Percentiles rank a stretch among this genome's conserved stretches.
phyloP scores from a whole-genome alignment of 2,329 filamentous ascomycete genomes.

The Graphilbum sp. region DNA sequence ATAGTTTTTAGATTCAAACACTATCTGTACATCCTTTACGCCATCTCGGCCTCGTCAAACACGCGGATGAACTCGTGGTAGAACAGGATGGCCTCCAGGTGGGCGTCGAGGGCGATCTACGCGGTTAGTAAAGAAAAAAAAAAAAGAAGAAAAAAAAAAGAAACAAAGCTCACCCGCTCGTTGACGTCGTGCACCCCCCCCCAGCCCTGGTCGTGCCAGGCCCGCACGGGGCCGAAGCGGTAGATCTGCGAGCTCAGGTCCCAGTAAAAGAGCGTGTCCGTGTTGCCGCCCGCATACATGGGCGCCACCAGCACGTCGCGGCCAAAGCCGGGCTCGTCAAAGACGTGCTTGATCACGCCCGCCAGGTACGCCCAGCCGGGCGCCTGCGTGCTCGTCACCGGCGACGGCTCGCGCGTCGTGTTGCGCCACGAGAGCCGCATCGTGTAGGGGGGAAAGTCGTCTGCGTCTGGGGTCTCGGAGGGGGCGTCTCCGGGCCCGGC shows the following conservation, averaged over 20 bases:
- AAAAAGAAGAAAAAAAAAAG: no score
- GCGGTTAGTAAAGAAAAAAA: neutral
- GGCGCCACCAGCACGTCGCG: slow-evolving; percentile 34
- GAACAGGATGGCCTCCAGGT: slow-evolving; percentile 1
- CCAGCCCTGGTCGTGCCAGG: slow-evolving; percentile 16
- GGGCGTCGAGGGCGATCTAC: neutral
- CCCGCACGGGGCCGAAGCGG: slow-evolving; percentile 27
- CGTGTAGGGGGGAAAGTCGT: neutral
- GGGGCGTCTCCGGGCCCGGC: neutral
- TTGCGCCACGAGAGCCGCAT: neutral
- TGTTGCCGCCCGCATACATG: slow-evolving; percentile 29
- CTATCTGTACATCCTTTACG: no score
- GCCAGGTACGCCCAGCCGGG: neutral
- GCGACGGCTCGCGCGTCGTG: neutral
- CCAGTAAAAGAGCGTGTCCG: slow-evolving; percentile 31
- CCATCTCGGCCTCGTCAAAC: slow-evolving; percentile 1
- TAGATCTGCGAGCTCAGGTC: slow-evolving; percentile 28
- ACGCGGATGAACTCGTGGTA: slow-evolving; percentile 2
- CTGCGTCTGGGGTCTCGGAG: no score
- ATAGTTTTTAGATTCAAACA: no score
- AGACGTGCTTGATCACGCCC: slow-evolving; percentile 1
- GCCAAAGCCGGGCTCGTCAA: slow-evolving; percentile 14
- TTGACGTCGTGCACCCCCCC: slow-evolving; percentile 21
- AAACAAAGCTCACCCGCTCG: slow-evolving; percentile 18
- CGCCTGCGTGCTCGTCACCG: neutral